Conservation (phyloP, 345 rosid genomes). For the Salix viminalis region DNA sequence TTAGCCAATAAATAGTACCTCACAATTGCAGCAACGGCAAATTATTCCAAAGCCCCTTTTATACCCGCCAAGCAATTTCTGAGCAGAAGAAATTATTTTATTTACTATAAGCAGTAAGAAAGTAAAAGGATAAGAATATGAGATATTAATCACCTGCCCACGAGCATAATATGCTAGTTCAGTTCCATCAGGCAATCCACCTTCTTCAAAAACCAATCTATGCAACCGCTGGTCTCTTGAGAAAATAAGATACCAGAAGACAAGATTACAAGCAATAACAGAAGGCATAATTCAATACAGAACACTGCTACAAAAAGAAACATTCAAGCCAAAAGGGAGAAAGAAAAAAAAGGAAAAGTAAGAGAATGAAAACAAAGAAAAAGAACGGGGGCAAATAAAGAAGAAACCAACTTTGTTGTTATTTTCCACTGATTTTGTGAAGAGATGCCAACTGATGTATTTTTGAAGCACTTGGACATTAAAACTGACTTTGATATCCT, state of each 20-base stretch:
- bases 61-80: conserved; percentile 32
- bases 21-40: conserved; percentile 26
- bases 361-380: conserved; percentile 1
- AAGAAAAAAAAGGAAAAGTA: not conserved
- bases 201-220: conserved; percentile 32
- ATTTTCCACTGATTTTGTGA: conserved; percentile 24
- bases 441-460: conserved; percentile 27
- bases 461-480: conserved; percentile 28
- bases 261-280: not conserved
- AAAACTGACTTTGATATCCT: conserved; percentile 23
- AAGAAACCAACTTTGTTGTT: conserved; percentile 33
- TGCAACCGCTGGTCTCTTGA: conserved; percentile 31
- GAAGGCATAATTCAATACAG: not conserved
- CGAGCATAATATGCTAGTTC: conserved; percentile 35
- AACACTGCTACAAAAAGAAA: not conserved
- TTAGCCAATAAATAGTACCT: conserved; percentile 16
- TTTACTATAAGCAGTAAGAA: conserved; percentile 23
- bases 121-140: conserved; percentile 21
- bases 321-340: not conserved
- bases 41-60: conserved; percentile 29
- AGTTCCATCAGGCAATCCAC: conserved; percentile 33
- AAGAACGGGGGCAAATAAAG: conserved; percentile 4
- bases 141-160: conserved; percentile 27
- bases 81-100: conserved; percentile 32
- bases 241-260: conserved; percentile 2